A percentile compares a stretch with the other conserved stretches of the same genome.
Conservation (phyloP, 2,329 filamentous ascomycete genomes). For the Blastomyces parvus region DNA sequence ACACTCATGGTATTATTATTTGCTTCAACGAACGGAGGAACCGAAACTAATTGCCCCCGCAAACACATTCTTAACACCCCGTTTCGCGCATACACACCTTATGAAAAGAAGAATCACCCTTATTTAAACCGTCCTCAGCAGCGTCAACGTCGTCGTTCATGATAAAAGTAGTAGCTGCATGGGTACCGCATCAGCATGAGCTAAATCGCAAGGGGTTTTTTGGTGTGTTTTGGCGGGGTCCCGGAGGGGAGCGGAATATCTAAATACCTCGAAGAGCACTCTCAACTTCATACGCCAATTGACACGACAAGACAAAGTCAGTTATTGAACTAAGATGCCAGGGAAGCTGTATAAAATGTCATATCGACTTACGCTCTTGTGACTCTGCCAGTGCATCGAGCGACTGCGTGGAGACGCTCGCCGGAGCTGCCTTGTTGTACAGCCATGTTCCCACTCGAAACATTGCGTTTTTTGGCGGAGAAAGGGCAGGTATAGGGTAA, state of each 20-base stretch:
- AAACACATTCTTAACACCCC: background rate
- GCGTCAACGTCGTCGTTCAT: constrained; percentile 85
- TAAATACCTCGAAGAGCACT: constrained; percentile 37
- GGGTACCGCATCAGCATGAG: constrained; percentile 11
- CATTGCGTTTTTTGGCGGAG: constrained; percentile 21
- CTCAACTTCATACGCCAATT: constrained; percentile 24
- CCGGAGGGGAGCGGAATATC: no score
- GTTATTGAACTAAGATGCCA: constrained; percentile 13
- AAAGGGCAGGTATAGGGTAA: background rate
- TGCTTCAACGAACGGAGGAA: background rate
- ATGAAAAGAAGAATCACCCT: constrained; percentile 78
- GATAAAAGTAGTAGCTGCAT: constrained; percentile 56
- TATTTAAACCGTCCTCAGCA: constrained; percentile 62
- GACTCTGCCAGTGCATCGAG: constrained; percentile 50
- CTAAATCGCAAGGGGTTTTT: background rate
- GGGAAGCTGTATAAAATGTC: constrained; percentile 1
- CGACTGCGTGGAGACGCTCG: constrained; percentile 43
- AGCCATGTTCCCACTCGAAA: constrained; percentile 37
- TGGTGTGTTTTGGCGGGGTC: background rate
- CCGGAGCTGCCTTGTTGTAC: constrained; percentile 33
- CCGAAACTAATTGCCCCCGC: constrained; percentile 1
- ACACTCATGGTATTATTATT: background rate
- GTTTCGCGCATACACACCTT: constrained; percentile 40
- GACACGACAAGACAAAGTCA: constrained; percentile 12
- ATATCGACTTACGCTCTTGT: constrained; percentile 35